phyloP scores from a whole-genome alignment of 2,329 filamentous ascomycete species.

The Ophiostoma triangulosporum region DNA sequence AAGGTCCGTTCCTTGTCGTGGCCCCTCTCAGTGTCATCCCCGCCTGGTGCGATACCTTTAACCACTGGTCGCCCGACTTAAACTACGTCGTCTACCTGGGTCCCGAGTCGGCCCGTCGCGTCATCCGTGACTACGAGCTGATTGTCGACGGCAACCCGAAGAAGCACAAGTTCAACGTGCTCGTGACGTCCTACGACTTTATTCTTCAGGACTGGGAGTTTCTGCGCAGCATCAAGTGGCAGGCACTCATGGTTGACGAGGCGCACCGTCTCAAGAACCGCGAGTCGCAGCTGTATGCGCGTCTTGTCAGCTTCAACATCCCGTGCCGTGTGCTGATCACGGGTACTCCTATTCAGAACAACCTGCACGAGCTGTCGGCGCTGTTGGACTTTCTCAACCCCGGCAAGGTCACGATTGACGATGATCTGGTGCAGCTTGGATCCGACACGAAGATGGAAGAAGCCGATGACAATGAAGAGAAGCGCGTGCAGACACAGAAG shows the following conservation, averaged over 20 bases:
- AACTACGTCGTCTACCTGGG: conserved; percentile 97
- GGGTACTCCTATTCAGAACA: conserved; percentile 95
- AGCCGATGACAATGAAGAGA: conserved; percentile 22
- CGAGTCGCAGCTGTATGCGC: conserved; percentile 83
- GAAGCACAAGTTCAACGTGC: conserved; percentile 92
- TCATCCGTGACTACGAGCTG: conserved; percentile 83
- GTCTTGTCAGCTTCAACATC: conserved; percentile 71
- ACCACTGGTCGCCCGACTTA: conserved; percentile 86
- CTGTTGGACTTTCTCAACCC: conserved; percentile 95
- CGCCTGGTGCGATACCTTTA: conserved; percentile 96
- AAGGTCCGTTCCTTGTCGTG: conserved; percentile 94
- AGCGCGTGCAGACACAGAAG: conserved; percentile 63
- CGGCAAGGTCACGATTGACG: conserved; percentile 81
- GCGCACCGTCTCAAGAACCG: conserved; percentile 94
- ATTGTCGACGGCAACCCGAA: conserved; percentile 74
- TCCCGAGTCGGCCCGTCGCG: conserved; percentile 69
- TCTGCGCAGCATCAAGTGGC: conserved; percentile 87
- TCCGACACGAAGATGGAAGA: conserved; percentile 20
- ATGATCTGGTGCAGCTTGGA: conserved; percentile 69
- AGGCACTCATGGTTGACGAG: conserved; percentile 91
- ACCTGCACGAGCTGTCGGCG: conserved; percentile 79
- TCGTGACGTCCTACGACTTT: conserved; percentile 95
- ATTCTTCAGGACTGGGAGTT: conserved; percentile 77
- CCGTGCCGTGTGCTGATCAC: conserved; percentile 89
- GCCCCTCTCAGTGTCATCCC: conserved; percentile 94